Evolutionary conservation across 495 filamentous ascomycete genomes (phyloP).

Genomic region (Talaromyces ruber): DNA sequence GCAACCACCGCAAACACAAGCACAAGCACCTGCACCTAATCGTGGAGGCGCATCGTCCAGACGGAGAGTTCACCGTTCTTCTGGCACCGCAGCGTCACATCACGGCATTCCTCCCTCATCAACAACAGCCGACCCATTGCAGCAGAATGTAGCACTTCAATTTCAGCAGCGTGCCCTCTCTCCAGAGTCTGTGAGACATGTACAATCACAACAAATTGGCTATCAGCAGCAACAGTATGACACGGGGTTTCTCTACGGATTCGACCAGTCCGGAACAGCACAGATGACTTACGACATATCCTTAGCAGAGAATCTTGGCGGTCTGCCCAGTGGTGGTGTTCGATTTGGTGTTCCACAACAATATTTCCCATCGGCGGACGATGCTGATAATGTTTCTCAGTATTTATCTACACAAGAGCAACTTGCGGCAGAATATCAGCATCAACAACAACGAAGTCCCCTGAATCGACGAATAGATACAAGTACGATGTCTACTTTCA

Average conservation of each 20-base stretch:
- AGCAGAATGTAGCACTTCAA: not conserved
- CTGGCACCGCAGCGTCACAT: slow-evolving; percentile 1
- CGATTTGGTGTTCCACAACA: slow-evolving; percentile 66
- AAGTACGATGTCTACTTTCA: slow-evolving; percentile 45
- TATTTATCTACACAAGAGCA: slow-evolving; percentile 46
- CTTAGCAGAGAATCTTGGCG: not conserved
- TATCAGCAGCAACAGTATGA: slow-evolving; percentile 1
- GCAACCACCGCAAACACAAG: not conserved
- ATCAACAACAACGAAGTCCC: not conserved
- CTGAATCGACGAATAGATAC: slow-evolving; percentile 45
- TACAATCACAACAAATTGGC: not conserved
- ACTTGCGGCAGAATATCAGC: slow-evolving; percentile 15
- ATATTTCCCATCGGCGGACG: slow-evolving; percentile 68
- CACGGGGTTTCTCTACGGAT: not conserved
- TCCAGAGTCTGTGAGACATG: slow-evolving; percentile 1
- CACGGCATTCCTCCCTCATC: not conserved
- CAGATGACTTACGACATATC: not conserved
- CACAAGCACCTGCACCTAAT: not conserved
- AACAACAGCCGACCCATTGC: not conserved
- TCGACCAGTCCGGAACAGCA: slow-evolving; percentile 1
- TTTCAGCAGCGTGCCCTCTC: not conserved
- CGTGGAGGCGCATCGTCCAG: slow-evolving; percentile 1
- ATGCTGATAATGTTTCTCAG: slow-evolving; percentile 48
- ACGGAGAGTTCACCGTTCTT: not conserved
- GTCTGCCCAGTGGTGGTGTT: slow-evolving; percentile 11